Evolutionary conservation across 2,329 filamentous ascomycete genomes (phyloP).

Genomic region (Pyrenophora teres): DNA sequence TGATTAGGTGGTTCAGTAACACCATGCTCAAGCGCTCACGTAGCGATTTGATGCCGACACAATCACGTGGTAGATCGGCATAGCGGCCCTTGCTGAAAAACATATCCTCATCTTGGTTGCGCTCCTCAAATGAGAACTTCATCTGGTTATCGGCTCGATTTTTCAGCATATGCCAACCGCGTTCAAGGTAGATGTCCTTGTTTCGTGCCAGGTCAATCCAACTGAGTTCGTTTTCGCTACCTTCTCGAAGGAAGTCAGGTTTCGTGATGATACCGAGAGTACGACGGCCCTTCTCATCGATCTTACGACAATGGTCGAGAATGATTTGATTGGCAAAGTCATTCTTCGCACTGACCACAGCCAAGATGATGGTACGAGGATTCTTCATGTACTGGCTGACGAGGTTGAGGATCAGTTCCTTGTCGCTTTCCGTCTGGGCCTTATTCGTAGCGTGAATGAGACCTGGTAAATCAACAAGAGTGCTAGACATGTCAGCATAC

Average conservation of each 20-base stretch:
- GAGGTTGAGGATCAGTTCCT: constrained; percentile 27
- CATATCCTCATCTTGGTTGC: constrained; percentile 45
- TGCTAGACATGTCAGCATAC: constrained; percentile 38
- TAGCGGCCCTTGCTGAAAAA: constrained; percentile 46
- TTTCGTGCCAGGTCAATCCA: constrained; percentile 51
- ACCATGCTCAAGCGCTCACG: constrained; percentile 57
- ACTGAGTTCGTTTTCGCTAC: constrained; percentile 51
- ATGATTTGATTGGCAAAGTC: constrained; percentile 64
- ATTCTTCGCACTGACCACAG: constrained; percentile 47
- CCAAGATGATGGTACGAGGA: constrained; percentile 37
- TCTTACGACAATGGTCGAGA: constrained; percentile 53
- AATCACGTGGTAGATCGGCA: constrained; percentile 28
- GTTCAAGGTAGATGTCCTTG: constrained; percentile 47
- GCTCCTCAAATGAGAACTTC: constrained; percentile 45
- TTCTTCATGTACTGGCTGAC: constrained; percentile 36
- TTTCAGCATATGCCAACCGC: constrained; percentile 61
- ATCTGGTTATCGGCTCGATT: constrained; percentile 52
- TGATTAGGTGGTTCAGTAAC: constrained; percentile 47
- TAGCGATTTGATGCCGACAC: constrained; percentile 56
- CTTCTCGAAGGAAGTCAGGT: constrained; percentile 52
- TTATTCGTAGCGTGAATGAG: constrained; percentile 47
- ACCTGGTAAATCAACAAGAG: constrained; percentile 54
- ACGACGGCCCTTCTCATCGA: constrained; percentile 53
- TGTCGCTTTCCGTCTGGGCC: constrained; percentile 28
- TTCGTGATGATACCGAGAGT: constrained; percentile 65